These are phyloP conservation scores for Yamadazyma conglobata DNA, from an alignment of 1,139 yeast genomes.

Conservation along the genomic window DNA sequence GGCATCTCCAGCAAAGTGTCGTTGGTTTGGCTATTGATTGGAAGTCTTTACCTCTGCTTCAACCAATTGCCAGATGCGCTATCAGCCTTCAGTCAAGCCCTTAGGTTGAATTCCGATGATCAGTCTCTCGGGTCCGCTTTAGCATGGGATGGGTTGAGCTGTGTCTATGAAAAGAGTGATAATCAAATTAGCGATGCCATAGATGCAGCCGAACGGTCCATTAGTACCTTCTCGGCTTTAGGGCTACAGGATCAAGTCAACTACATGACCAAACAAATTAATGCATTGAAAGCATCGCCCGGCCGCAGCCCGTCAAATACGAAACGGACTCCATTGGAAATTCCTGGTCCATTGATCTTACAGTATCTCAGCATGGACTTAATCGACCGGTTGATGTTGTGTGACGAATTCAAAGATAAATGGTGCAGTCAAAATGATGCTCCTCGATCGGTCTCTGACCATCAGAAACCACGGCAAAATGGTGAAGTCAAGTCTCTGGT, in stretches of 20 bases:
- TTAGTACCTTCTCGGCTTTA: constrained; percentile 39
- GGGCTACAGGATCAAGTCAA: constrained; percentile 1
- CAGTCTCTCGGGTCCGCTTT: constrained; percentile 50
- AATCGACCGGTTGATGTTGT: constrained; percentile 5
- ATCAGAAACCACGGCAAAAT: too few species aligned
- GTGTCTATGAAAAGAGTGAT: constrained; percentile 64
- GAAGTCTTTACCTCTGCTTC: constrained; percentile 54
- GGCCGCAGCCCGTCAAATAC: neutral
- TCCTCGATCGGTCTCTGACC: neutral
- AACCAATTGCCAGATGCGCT: constrained; percentile 63
- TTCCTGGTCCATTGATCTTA: constrained; percentile 6
- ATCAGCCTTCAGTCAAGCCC: constrained; percentile 66
- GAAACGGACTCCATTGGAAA: constrained; percentile 4
- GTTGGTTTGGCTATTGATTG: constrained; percentile 65
- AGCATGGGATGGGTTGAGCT: constrained; percentile 63
- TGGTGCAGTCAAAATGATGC: neutral
- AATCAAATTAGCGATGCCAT: constrained; percentile 58
- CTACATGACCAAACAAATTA: constrained; percentile 1
- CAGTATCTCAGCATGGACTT: constrained; percentile 6
- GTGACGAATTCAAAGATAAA: constrained; percentile 3
- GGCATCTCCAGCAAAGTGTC: constrained; percentile 53
- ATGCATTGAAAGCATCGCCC: neutral
- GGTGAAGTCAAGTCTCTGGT: too few species aligned
- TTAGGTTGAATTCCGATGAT: constrained; percentile 49
- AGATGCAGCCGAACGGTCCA: constrained; percentile 55